Percentiles rank a stretch among this genome's conserved stretches.
phyloP scores from a whole-genome alignment of 75 land plant species.

The Pinus albicaulis region DNA sequence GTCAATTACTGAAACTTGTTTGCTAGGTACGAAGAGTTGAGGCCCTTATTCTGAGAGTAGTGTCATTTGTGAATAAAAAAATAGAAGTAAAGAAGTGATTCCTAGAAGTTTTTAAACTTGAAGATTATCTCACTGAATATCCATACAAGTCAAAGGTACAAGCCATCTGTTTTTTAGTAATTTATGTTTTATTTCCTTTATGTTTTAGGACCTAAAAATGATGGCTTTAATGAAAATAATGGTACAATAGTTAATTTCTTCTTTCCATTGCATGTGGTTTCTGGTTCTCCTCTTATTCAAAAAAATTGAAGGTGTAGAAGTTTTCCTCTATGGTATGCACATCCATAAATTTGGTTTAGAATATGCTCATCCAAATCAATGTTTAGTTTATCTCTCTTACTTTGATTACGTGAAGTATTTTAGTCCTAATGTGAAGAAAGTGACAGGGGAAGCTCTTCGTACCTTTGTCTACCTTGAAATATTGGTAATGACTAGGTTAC shows the following conservation, averaged over 20 bases:
- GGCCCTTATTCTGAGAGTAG: slow-evolving; percentile 23
- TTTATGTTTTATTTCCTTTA: background rate
- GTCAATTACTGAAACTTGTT: too few relatives aligned
- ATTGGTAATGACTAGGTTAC: slow-evolving; percentile 40
- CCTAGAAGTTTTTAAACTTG: slow-evolving; percentile 13
- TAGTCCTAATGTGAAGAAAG: slow-evolving; percentile 85
- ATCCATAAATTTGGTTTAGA: slow-evolving; percentile 97
- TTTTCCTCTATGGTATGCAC: slow-evolving; percentile 97
- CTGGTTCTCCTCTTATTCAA: slow-evolving; percentile 93
- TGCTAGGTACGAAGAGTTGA: slow-evolving; percentile 31
- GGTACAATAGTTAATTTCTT: too few relatives aligned
- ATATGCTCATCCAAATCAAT: slow-evolving; percentile 75
- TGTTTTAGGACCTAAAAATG: background rate
- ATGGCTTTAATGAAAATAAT: background rate
- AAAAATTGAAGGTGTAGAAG: slow-evolving; percentile 99
- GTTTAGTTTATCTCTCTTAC: slow-evolving; percentile 93
- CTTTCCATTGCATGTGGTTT: too few relatives aligned
- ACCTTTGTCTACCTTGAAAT: slow-evolving; percentile 99
- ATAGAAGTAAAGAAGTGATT: slow-evolving; percentile 18
- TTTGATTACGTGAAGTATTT: slow-evolving; percentile 97
- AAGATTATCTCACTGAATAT: slow-evolving; percentile 24
- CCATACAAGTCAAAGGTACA: slow-evolving; percentile 28
- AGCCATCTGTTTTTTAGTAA: slow-evolving; percentile 9
- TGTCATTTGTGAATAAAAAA: slow-evolving; percentile 30
- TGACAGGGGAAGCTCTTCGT: slow-evolving; percentile 91